phyloP scores from a whole-genome alignment of 805 yeast genomes.

The Starmerella ratchasimensis region DNA sequence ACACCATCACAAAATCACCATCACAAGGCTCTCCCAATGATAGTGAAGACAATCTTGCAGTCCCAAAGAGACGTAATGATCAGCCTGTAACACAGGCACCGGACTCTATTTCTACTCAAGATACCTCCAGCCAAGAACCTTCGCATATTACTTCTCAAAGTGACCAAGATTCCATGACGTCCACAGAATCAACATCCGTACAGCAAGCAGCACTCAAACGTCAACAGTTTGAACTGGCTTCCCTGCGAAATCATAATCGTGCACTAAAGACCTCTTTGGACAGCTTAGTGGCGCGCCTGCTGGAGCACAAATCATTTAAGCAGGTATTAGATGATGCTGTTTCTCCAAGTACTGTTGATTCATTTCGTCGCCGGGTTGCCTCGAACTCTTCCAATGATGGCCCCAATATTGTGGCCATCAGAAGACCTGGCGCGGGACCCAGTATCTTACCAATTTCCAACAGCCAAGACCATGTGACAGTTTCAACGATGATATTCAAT shows the following conservation, averaged over 20 bases:
- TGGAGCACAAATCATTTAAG: slow-evolving; percentile 24
- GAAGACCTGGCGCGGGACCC: no score
- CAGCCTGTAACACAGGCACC: no score
- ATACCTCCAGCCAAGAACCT: no score
- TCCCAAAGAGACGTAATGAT: no score
- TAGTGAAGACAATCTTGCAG: not conserved
- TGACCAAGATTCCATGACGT: not conserved
- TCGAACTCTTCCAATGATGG: slow-evolving; percentile 3
- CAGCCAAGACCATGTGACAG: no score
- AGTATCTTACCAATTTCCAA: no score
- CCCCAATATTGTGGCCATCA: no score
- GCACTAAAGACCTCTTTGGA: slow-evolving; percentile 26
- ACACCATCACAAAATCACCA: not conserved
- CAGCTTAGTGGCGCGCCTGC: slow-evolving; percentile 25
- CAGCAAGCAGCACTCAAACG: slow-evolving; percentile 9
- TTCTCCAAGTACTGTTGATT: slow-evolving; percentile 11
- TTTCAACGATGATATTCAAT: slow-evolving; percentile 18
- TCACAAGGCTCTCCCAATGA: not conserved
- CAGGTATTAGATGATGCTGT: slow-evolving; percentile 20
- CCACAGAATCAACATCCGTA: not conserved
- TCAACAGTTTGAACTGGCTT: slow-evolving; percentile 22
- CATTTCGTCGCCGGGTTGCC: slow-evolving; percentile 16
- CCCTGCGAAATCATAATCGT: slow-evolving; percentile 23
- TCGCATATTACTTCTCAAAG: no score
- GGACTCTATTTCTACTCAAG: no score